Conservation (phyloP, 768 basidiomycete genomes). For the Hortiboletus flavorubellus region DNA sequence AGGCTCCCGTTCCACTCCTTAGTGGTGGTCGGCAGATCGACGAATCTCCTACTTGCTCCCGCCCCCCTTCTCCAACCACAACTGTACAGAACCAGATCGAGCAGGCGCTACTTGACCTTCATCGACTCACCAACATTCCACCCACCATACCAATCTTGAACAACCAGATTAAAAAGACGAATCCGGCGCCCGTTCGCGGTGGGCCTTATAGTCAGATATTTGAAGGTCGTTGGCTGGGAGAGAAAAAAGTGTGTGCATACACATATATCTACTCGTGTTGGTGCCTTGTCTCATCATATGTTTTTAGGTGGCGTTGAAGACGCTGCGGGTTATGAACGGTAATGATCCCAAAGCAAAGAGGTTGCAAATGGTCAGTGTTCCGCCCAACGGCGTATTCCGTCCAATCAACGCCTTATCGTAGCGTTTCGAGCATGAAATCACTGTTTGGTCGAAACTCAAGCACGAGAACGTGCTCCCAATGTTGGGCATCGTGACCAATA, state of each 20-base stretch:
- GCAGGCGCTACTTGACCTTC: conserved; percentile 44
- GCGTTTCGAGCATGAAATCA: conserved; percentile 57
- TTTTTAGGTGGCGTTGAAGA: conserved; percentile 55
- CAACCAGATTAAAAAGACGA: conserved; percentile 44
- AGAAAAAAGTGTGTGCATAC: conserved; percentile 40
- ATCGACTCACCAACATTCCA: conserved; percentile 49
- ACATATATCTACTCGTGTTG: not conserved
- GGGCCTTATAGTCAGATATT: conserved; percentile 56
- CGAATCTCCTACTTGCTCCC: conserved; percentile 20
- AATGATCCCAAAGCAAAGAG: conserved; percentile 42
- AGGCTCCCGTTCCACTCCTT: conserved; percentile 6
- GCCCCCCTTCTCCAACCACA: conserved; percentile 21
- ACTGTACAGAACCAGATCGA: conserved; percentile 40
- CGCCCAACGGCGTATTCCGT: not conserved
- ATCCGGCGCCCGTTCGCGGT: conserved; percentile 40
- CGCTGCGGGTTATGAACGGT: conserved; percentile 44
- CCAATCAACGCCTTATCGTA: conserved; percentile 16
- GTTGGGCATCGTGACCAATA: conserved; percentile 53
- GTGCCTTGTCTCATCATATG: not conserved
- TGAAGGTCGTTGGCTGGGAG: conserved; percentile 52
- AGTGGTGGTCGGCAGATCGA: conserved; percentile 19
- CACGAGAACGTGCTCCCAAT: conserved; percentile 47
- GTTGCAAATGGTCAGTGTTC: conserved; percentile 31
- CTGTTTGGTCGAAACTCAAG: conserved; percentile 49
- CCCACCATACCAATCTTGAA: conserved; percentile 52